A percentile compares a stretch with the other conserved stretches of the same genome.
Evolutionary conservation across 2,329 filamentous ascomycete genomes (phyloP).

Genomic region (Sclerotinia subarctica): DNA sequence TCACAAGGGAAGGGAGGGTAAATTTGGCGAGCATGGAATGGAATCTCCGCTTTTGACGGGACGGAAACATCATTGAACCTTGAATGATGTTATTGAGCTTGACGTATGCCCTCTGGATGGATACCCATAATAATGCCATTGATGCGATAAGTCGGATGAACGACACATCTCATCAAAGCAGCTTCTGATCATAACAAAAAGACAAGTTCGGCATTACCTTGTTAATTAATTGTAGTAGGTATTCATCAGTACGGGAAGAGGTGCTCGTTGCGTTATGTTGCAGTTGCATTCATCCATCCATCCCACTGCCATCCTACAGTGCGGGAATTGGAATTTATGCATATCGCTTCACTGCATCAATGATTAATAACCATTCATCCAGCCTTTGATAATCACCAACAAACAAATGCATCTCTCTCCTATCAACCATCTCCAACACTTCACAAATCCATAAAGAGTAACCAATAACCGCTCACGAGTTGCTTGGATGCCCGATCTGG

Average conservation of each 20-base stretch:
- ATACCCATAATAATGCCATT: background rate
- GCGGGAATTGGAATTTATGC: background rate
- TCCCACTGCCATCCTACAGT: background rate
- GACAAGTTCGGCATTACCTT: too few species aligned
- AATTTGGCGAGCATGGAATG: background rate
- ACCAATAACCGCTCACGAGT: conserved; percentile 1
- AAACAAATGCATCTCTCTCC: background rate
- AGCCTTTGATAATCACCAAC: background rate
- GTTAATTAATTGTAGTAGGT: background rate
- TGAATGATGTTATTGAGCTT: background rate
- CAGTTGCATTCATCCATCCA: background rate
- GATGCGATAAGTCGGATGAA: background rate
- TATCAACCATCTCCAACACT: background rate
- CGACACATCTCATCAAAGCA: background rate
- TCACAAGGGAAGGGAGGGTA: background rate
- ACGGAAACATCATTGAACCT: background rate
- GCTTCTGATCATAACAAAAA: too few species aligned
- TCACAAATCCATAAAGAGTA: background rate
- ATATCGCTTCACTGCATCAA: background rate
- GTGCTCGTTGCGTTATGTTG: background rate
- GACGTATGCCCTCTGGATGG: background rate
- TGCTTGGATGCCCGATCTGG: background rate
- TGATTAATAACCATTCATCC: too few species aligned
- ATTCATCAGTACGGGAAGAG: background rate
- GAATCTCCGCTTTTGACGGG: background rate